Conservation (phyloP, 345 rosid species). For the Euphorbia pulcherrima region DNA sequence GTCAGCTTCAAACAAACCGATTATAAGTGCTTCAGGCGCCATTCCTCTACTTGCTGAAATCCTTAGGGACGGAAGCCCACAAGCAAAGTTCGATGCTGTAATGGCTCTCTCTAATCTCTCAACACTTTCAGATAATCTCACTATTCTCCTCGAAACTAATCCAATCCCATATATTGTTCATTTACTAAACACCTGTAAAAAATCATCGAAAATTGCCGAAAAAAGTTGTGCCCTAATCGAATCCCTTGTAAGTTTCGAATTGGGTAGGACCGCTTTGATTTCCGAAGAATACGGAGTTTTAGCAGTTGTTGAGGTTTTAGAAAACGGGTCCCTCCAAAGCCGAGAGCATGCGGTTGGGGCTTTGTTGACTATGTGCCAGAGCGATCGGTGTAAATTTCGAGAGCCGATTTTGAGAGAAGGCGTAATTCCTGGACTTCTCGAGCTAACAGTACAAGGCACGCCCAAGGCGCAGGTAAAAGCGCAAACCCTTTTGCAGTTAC, state of each 20-base stretch:
- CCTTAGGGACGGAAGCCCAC: conserved; percentile 63
- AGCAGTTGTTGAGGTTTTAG: conserved; percentile 79
- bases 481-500: conserved; percentile 57
- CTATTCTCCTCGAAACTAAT: conserved; percentile 44
- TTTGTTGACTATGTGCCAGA: conserved; percentile 69
- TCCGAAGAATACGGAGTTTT: conserved; percentile 80
- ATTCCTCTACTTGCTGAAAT: conserved; percentile 76
- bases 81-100: conserved; percentile 65
- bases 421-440: conserved; percentile 92
- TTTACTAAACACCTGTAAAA: conserved; percentile 66
- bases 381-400: conserved; percentile 78
- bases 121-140: conserved; percentile 47
- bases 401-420: conserved; percentile 94
- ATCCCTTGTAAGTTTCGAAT: conserved; percentile 68
- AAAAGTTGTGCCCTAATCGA: conserved; percentile 79
- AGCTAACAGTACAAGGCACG: conserved; percentile 94
- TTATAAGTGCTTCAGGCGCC: conserved; percentile 68
- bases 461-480: conserved; percentile 76
- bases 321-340: conserved; percentile 74
- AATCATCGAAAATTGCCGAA: conserved; percentile 79
- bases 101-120: conserved; percentile 91
- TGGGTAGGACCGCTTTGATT: conserved; percentile 55
- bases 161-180: conserved; percentile 56
- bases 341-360: conserved; percentile 89
- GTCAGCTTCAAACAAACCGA: conserved; percentile 66